phyloP scores from a whole-genome alignment of 768 basidiomycete species.

The Termitomyces titanicus region DNA sequence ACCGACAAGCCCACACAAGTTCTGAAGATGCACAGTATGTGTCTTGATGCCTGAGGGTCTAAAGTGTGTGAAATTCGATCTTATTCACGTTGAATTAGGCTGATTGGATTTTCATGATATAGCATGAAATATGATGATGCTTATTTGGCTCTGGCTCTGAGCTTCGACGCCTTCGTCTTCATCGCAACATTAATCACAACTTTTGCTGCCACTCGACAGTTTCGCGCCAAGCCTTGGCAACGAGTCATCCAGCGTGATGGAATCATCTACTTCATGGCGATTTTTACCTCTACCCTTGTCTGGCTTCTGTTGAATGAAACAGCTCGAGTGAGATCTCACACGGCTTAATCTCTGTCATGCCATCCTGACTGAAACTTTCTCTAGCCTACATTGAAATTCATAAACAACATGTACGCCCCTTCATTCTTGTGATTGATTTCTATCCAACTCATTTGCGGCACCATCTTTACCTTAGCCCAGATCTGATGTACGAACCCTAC shows the following conservation, averaged over 20 bases:
- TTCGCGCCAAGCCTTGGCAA: constrained; percentile 8
- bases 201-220: constrained; percentile 4
- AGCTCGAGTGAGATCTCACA: background rate
- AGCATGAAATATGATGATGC: background rate
- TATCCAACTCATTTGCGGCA: too few species aligned
- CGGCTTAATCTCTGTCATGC: background rate
- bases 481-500: constrained; percentile 2
- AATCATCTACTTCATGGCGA: constrained; percentile 16
- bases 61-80: background rate
- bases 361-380: background rate
- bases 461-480: background rate
- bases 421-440: too few species aligned
- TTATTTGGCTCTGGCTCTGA: constrained; percentile 14
- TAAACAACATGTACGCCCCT: constrained; percentile 3
- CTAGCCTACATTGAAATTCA: background rate
- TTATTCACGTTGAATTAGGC: background rate
- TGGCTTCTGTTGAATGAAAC: constrained; percentile 11
- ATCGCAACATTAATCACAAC: constrained; percentile 11
- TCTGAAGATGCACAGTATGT: background rate
- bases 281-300: constrained; percentile 17
- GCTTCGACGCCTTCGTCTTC: constrained; percentile 14
- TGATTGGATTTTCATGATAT: background rate
- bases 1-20: background rate
- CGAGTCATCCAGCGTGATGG: constrained; percentile 17
- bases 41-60: background rate